A percentile compares a stretch with the other conserved stretches of the same genome.
Evolutionary conservation across 176 grass and related monocot genomes (phyloP).

Genomic region (Alopecurus myosuroides): DNA sequence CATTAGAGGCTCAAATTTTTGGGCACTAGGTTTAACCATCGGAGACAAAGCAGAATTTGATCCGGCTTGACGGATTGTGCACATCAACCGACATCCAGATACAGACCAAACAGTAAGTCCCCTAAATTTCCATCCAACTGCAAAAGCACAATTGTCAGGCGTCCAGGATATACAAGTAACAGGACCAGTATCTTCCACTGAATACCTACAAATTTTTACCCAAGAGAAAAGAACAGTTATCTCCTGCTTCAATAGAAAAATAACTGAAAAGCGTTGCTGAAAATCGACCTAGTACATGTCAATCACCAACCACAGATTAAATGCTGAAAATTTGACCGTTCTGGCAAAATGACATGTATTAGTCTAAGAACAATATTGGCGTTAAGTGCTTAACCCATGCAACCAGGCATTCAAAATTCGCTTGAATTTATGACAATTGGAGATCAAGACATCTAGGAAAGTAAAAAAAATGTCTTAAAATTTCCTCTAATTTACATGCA

Average conservation of each 20-base stretch:
- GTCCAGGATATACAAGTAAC: conserved; percentile 96
- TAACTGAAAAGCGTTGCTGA: not conserved
- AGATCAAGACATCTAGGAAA: not conserved
- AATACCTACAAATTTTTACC: conserved; percentile 63
- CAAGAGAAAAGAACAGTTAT: not conserved
- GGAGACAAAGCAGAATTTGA: conserved; percentile 77
- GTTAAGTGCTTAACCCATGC: not conserved
- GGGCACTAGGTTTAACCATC: conserved; percentile 54
- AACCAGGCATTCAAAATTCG: not conserved
- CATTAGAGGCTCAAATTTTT: conserved; percentile 86
- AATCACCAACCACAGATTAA: not conserved
- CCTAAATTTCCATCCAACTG: conserved; percentile 94
- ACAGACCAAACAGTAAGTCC: conserved; percentile 96
- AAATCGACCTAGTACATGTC: not conserved
- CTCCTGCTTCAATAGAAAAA: conserved; percentile 29
- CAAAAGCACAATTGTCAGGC: conserved; percentile 95
- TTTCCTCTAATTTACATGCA: not conserved
- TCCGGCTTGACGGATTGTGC: conserved; percentile 87
- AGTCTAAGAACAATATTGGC: not conserved
- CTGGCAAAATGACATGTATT: not conserved
- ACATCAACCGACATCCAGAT: conserved; percentile 96
- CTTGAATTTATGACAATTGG: conserved; percentile 2
- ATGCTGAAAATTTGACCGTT: not conserved
- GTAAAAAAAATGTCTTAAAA: not conserved
- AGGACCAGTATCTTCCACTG: conserved; percentile 94